Conservation (phyloP, 2,329 filamentous ascomycete species). For the Neofusicoccum cordaticola region DNA sequence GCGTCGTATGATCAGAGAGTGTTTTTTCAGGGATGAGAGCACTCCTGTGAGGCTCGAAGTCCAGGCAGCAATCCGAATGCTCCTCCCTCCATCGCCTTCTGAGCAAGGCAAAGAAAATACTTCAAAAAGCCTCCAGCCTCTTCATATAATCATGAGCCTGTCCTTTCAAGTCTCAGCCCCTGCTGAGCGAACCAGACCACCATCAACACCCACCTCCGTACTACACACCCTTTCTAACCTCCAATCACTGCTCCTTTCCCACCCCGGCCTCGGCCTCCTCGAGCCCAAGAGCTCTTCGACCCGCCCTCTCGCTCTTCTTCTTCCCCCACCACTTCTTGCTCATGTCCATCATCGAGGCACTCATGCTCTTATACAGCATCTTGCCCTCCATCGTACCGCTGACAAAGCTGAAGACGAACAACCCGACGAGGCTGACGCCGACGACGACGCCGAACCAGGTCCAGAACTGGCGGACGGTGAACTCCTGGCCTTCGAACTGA, state of each 20-base stretch:
- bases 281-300: background rate
- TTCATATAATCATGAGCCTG: no score
- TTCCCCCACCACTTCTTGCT: constrained; percentile 2
- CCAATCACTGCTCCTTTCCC: background rate
- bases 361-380: constrained; percentile 49
- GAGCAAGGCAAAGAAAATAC: no score
- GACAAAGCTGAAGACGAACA: constrained; percentile 58
- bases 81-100: no score
- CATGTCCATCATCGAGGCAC: constrained; percentile 25
- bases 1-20: no score
- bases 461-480: constrained; percentile 66
- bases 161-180: no score
- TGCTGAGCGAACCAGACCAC: background rate
- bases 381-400: constrained; percentile 58
- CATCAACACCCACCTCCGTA: background rate
- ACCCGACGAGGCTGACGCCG: constrained; percentile 54
- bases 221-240: background rate
- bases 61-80: no score
- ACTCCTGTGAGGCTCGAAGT: no score
- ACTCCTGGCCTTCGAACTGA: constrained; percentile 60
- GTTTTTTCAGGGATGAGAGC: no score
- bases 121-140: no score
- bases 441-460: constrained; percentile 63
- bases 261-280: background rate
- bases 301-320: background rate